Conservation (phyloP, 495 filamentous ascomycete genomes). For the Jackrogersella minutella region DNA sequence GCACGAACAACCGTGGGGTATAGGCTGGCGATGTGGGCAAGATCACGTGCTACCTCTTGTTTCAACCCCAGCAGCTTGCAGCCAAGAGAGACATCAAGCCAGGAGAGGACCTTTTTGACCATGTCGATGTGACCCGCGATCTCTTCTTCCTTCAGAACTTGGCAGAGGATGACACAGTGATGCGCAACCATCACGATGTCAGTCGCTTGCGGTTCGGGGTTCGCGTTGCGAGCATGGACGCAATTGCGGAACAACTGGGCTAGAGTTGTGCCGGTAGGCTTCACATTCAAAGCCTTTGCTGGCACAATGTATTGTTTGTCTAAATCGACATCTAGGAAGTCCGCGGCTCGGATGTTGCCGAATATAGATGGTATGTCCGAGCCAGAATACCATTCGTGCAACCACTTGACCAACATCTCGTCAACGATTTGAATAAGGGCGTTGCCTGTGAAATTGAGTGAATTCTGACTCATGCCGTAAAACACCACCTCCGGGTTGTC, state of each 20-base stretch:
- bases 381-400: slow-evolving; percentile 26
- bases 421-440: slow-evolving; percentile 11
- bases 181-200: slow-evolving; percentile 20
- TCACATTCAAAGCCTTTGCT: slow-evolving; percentile 20
- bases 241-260: slow-evolving; percentile 21
- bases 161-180: slow-evolving; percentile 18
- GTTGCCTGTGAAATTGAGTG: slow-evolving; percentile 1
- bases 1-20: too few relatives aligned
- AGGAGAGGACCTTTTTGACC: slow-evolving; percentile 6
- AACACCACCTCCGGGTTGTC: slow-evolving; percentile 26
- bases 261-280: background rate
- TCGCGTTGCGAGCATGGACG: background rate
- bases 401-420: slow-evolving; percentile 26
- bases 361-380: background rate
- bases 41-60: background rate
- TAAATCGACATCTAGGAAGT: slow-evolving; percentile 9
- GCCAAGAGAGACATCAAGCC: slow-evolving; percentile 15
- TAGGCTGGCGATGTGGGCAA: background rate
- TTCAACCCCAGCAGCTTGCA: slow-evolving; percentile 7
- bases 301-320: slow-evolving; percentile 9
- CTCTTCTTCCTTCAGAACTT: slow-evolving; percentile 22
- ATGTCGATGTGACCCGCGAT: background rate
- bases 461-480: background rate
- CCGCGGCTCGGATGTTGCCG: background rate
- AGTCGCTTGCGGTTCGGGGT: background rate